Evolutionary conservation across 2,329 filamentous ascomycete genomes (phyloP).

Genomic region (Epichloe sibirici): DNA sequence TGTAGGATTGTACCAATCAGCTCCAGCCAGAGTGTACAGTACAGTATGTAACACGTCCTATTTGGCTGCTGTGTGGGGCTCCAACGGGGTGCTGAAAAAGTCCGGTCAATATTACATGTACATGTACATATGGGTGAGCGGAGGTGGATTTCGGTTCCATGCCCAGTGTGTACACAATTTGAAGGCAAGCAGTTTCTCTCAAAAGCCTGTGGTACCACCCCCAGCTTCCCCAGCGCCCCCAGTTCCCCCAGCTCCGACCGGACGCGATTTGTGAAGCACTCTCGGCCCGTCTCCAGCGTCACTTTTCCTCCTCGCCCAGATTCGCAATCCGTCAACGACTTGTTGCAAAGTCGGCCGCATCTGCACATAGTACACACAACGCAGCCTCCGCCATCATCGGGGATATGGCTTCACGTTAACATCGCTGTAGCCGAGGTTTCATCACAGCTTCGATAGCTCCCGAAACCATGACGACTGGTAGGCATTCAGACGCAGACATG

Average conservation of each 20-base stretch:
- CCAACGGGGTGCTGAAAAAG: not conserved
- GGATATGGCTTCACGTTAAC: constrained; percentile 10
- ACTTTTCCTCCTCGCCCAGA: not conserved
- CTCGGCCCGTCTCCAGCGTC: not conserved
- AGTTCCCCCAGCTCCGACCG: not conserved
- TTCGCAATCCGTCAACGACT: not conserved
- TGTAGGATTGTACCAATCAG: too few species aligned
- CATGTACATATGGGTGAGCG: not conserved
- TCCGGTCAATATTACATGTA: too few species aligned
- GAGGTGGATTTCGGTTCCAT: not conserved
- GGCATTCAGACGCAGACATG: not conserved
- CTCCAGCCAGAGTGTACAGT: too few species aligned
- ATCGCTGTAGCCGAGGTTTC: constrained; percentile 1
- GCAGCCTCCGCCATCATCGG: not conserved
- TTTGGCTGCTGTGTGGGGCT: not conserved
- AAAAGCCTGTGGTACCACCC: not conserved
- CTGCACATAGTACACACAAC: not conserved
- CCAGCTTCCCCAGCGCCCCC: not conserved
- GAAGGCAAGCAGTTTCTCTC: not conserved
- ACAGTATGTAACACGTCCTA: not conserved
- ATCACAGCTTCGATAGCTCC: constrained; percentile 5
- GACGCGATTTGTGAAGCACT: not conserved
- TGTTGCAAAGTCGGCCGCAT: not conserved
- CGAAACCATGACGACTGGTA: constrained; percentile 5
- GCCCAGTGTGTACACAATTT: not conserved